Evolutionary conservation across 352 stramenopile genomes (phyloP).

Genomic region (Aphanomyces euteiches): DNA sequence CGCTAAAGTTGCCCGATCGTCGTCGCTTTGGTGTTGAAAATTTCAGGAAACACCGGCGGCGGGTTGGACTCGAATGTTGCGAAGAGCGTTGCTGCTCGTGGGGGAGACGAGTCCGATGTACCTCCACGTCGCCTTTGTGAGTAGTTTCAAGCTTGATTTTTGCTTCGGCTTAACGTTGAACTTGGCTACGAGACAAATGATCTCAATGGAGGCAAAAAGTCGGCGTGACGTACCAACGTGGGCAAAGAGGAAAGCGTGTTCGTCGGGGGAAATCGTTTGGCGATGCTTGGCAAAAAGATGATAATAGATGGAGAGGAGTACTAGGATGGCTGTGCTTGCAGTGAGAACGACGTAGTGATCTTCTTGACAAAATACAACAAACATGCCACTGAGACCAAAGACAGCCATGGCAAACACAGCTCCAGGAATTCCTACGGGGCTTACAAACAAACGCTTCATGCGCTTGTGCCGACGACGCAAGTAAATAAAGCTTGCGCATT

Average conservation of each 20-base stretch:
- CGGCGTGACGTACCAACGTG: slow-evolving; percentile 35
- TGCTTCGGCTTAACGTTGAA: too few relatives aligned
- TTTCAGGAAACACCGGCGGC: too few relatives aligned
- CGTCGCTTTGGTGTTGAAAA: too few relatives aligned
- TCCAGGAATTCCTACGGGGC: slow-evolving; percentile 38
- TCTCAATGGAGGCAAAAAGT: too few relatives aligned
- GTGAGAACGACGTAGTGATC: slow-evolving; percentile 30
- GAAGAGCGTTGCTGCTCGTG: too few relatives aligned
- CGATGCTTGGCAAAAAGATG: slow-evolving; percentile 34
- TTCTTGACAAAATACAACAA: slow-evolving; percentile 36
- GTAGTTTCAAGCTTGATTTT: too few relatives aligned
- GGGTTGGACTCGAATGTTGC: too few relatives aligned
- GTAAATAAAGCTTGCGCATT: slow-evolving; percentile 46
- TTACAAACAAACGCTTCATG: slow-evolving; percentile 43
- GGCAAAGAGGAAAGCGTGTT: slow-evolving; percentile 39
- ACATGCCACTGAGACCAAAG: slow-evolving; percentile 37
- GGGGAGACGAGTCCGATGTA: too few relatives aligned
- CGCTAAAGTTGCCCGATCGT: too few relatives aligned
- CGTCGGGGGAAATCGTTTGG: slow-evolving; percentile 37
- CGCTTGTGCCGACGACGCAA: slow-evolving; percentile 43
- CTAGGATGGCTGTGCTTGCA: slow-evolving; percentile 22
- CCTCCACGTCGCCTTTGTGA: too few relatives aligned
- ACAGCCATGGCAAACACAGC: slow-evolving; percentile 38
- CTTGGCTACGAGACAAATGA: too few relatives aligned
- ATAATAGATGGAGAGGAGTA: slow-evolving; percentile 34